These are phyloP conservation scores for Farysia itapuensis DNA, from an alignment of 1,284 basidiomycete genomes.

Conservation along the genomic window DNA sequence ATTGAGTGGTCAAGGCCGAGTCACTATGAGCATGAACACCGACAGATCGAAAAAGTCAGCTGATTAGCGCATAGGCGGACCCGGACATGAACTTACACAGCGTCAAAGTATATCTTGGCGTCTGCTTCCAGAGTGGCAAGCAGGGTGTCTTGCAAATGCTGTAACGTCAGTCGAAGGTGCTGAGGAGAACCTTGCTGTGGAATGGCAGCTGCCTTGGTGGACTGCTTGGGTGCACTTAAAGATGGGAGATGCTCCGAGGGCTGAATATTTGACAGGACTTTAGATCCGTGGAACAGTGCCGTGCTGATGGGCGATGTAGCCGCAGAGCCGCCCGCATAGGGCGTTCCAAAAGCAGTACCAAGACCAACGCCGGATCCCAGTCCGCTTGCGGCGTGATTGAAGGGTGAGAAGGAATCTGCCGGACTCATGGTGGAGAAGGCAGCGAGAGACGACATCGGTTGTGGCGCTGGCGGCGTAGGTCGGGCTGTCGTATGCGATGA, in stretches of 20 bases:
- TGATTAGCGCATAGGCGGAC: too few relatives aligned
- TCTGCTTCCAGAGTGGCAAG: conserved; percentile 14
- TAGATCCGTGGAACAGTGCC: conserved; percentile 15
- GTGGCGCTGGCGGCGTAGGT: background rate
- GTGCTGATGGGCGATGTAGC: conserved; percentile 14
- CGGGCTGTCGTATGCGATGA: background rate
- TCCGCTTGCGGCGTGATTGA: background rate
- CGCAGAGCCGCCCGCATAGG: background rate
- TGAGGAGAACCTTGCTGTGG: conserved; percentile 20
- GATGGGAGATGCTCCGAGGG: conserved; percentile 1
- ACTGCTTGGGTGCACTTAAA: background rate
- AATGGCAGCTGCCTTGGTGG: background rate
- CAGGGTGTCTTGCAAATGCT: conserved; percentile 8
- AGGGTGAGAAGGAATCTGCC: conserved; percentile 13
- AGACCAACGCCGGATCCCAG: too few relatives aligned
- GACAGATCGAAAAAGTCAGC: too few relatives aligned
- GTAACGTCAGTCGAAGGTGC: conserved; percentile 3
- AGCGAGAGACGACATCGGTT: background rate
- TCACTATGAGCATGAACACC: too few relatives aligned
- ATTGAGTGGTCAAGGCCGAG: too few relatives aligned
- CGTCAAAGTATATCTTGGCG: conserved; percentile 23
- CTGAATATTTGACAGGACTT: conserved; percentile 16
- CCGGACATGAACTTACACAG: conserved; percentile 1
- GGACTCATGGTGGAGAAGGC: conserved; percentile 14
- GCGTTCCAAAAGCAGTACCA: too few relatives aligned